These are phyloP conservation scores for Hymenoscyphus infarciens DNA, from an alignment of 2,329 filamentous ascomycete species.

Conservation along the genomic window DNA sequence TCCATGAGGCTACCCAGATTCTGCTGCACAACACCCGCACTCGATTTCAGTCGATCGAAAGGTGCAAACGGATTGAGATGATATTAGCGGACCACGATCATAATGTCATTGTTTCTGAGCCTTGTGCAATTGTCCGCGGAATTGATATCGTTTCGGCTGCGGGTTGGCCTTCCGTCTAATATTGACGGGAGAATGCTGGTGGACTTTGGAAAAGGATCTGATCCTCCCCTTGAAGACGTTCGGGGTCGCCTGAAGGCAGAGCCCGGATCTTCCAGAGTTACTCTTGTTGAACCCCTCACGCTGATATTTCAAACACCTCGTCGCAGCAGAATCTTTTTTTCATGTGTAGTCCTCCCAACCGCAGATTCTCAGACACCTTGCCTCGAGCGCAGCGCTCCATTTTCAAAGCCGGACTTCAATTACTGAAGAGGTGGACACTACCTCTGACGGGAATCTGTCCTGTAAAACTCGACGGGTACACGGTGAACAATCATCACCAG, in stretches of 20 bases:
- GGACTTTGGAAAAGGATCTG: neutral
- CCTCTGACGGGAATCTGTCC: neutral
- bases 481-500: too few species aligned
- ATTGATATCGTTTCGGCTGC: neutral
- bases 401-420: neutral
- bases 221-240: neutral
- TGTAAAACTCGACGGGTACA: neutral
- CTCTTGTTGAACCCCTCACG: neutral
- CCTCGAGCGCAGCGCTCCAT: neutral
- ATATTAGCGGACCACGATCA: neutral
- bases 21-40: neutral
- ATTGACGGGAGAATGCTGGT: neutral
- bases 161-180: neutral
- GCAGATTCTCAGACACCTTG: neutral
- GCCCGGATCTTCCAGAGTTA: neutral
- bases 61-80: neutral
- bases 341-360: neutral
- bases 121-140: neutral
- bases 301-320: too few species aligned
- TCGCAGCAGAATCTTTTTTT: neutral
- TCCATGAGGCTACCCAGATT: neutral
- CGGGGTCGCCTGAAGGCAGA: neutral
- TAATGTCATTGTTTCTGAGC: neutral
- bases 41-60: neutral
- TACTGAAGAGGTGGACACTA: neutral